A percentile compares a stretch with the other conserved stretches of the same genome.
These are phyloP conservation scores for Schizochytrium sp. DNA, from an alignment of 108 stramenopile genomes.

Conservation along the genomic window DNA sequence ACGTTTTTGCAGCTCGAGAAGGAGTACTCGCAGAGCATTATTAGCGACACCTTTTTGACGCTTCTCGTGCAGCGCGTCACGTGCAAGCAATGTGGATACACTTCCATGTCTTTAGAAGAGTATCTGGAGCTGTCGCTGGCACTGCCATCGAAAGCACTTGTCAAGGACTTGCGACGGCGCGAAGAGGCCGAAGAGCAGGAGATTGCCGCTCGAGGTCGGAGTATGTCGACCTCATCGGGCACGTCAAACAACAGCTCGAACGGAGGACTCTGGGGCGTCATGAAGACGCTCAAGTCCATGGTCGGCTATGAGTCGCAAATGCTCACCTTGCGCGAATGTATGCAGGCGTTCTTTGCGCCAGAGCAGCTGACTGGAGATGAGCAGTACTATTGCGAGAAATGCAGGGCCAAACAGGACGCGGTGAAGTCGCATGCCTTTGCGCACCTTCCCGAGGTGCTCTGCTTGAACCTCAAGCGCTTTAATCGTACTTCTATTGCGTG, in stretches of 20 bases:
- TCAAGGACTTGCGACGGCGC: background rate
- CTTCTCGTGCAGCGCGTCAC: background rate
- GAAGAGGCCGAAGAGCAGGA: background rate
- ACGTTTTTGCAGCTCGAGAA: background rate
- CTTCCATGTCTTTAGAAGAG: background rate
- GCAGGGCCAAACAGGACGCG: conserved; percentile 79
- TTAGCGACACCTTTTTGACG: background rate
- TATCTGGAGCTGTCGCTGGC: background rate
- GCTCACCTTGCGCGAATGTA: conserved; percentile 48
- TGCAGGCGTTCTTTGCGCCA: conserved; percentile 76
- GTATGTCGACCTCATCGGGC: background rate
- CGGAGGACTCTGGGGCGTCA: background rate
- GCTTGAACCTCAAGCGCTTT: conserved; percentile 93
- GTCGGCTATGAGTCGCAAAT: background rate
- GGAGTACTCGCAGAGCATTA: background rate
- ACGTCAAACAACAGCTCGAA: background rate
- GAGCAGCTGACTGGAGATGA: conserved; percentile 92
- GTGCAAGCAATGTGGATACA: background rate
- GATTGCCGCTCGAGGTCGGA: background rate
- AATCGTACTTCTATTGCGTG: background rate
- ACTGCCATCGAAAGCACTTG: background rate
- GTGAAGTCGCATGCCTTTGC: conserved; percentile 90
- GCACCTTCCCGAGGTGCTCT: conserved; percentile 80
- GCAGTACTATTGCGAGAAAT: conserved; percentile 90
- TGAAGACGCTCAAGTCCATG: conserved; percentile 6